Conservation (phyloP, 208 protist genomes). For the Wallacemonas sp. region DNA sequence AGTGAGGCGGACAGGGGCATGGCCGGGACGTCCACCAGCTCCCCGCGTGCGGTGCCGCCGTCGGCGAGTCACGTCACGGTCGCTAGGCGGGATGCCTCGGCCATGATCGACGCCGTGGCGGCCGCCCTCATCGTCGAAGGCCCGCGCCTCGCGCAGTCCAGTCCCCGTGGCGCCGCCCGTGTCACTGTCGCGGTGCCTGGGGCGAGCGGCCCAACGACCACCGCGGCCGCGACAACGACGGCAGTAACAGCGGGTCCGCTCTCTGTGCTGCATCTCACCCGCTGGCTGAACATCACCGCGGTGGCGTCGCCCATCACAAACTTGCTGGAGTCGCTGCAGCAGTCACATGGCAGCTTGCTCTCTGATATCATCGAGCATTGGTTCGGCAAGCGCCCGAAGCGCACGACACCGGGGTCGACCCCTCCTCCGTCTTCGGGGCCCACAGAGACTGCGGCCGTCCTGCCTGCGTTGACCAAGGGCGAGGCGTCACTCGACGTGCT, state of each 20-base stretch:
- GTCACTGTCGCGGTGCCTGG: neutral
- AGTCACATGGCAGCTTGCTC: constrained; percentile 51
- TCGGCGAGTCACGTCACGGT: neutral
- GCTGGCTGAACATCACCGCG: constrained; percentile 81
- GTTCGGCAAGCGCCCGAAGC: constrained; percentile 48
- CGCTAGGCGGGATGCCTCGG: neutral
- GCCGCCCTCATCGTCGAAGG: constrained; percentile 1
- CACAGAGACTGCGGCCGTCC: neutral
- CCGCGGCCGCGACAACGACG: neutral
- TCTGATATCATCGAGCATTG: constrained; percentile 69
- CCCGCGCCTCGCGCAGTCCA: neutral
- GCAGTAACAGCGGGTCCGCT: neutral
- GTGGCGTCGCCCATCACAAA: constrained; percentile 46
- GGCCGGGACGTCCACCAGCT: neutral
- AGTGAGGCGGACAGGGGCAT: neutral
- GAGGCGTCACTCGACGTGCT: constrained; percentile 49
- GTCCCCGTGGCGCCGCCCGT: neutral
- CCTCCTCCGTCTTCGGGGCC: neutral
- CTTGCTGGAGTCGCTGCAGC: constrained; percentile 54
- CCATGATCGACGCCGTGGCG: constrained; percentile 19
- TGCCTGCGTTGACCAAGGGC: constrained; percentile 13
- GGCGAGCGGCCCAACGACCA: neutral
- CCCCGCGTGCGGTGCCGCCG: neutral
- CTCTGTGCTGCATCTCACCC: constrained; percentile 41
- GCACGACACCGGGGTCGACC: neutral